Conservation (phyloP, 2,329 filamentous ascomycete species). For the Neoascochyta sp. region DNA sequence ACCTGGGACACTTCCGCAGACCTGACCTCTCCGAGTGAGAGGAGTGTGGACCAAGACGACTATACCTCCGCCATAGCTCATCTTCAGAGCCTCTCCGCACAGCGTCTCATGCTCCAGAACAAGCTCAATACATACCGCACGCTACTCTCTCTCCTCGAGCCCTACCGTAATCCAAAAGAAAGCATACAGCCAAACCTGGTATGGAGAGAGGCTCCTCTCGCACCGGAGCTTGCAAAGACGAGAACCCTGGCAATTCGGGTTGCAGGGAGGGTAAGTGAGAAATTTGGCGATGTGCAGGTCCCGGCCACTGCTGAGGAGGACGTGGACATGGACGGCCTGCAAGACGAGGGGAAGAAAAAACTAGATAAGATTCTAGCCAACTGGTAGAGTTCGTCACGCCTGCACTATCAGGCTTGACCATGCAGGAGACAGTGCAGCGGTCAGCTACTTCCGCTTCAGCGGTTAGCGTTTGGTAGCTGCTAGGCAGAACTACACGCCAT, state of each 20-base stretch:
- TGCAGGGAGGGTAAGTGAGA: slow-evolving; percentile 32
- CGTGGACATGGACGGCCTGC: slow-evolving; percentile 16
- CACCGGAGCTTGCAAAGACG: slow-evolving; percentile 64
- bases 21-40: slow-evolving; percentile 7
- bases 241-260: slow-evolving; percentile 51
- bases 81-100: slow-evolving; percentile 48
- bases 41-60: slow-evolving; percentile 24
- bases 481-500: no score
- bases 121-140: slow-evolving; percentile 48
- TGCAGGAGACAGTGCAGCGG: no score
- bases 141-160: slow-evolving; percentile 51
- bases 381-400: no score
- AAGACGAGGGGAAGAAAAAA: slow-evolving; percentile 17
- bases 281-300: slow-evolving; percentile 26
- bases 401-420: no score
- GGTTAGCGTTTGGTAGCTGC: no score
- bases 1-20: slow-evolving; percentile 26
- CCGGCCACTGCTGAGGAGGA: slow-evolving; percentile 26
- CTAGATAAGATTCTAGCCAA: slow-evolving; percentile 23
- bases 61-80: slow-evolving; percentile 42
- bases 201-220: slow-evolving; percentile 61
- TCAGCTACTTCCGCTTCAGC: no score
- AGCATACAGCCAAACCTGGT: slow-evolving; percentile 63
- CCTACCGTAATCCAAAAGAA: slow-evolving; percentile 48
- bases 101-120: slow-evolving; percentile 49